Base-by-base conservation (phyloP, 768 basidiomycete genomes). In the Tubosaeta brunneosetosa region DNA sequence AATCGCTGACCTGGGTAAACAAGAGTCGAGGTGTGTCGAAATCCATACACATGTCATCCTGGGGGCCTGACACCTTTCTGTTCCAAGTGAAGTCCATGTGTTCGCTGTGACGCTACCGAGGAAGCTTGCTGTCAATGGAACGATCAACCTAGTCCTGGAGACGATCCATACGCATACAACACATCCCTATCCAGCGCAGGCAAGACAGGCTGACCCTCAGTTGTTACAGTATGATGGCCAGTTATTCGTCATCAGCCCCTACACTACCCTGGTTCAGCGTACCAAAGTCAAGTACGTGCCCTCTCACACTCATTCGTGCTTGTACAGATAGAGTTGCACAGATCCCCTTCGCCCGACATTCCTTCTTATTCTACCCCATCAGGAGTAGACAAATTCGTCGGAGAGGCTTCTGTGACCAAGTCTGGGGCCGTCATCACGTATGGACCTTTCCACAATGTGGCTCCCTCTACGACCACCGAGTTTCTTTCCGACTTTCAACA, bases 191-290 rank as follows among this genome's bases (percentile, higher is more conserved):
- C 94, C 94, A 8, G 74, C 78, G 52, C 73, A 77, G 49, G 88
- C 88, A 19, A 68, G 75, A 5, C 94, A 97, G 71, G 72, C 74
- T 42, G 91, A 92, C 17, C 79, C 83, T 2, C 94, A 94, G 67
- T 80, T 81, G 29, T 75, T 97, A 53, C 83, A 87, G 64, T 95
- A 91, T 65, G 73, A 77, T 47, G 79, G 85, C 0, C 83, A 85
- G 66, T 73, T 93, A 10, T 86, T 93, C 65, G 84, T 94, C 17
- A 72, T 91, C 52, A 94, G 90, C 63, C 88, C 89, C 36, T 97
- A 97, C 66, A 66, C 73, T 31, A 92, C 92, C 22, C 70, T 79
- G 42, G 83, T 89, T 19, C 92, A 95, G 68, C 81, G 91, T 43
- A 87, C 90, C 17, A 97, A 95, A 75, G 69, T 97, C 58, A 84